Conservation (phyloP, 352 stramenopile genomes). For the Globisporangium spinosum region DNA sequence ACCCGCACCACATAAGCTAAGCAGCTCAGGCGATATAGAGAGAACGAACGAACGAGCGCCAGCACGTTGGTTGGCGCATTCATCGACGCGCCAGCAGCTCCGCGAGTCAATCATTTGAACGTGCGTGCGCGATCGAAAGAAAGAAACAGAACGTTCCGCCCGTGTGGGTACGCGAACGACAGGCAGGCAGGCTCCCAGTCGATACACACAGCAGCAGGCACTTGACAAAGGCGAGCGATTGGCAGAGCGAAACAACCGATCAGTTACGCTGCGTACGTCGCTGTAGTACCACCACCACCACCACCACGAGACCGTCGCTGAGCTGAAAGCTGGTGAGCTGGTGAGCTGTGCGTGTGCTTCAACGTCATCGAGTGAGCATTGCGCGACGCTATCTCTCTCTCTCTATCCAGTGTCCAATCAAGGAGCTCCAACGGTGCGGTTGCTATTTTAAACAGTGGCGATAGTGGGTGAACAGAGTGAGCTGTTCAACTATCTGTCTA, state of each 20-base stretch:
- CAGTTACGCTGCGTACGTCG: background rate
- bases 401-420: background rate
- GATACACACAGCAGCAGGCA: background rate
- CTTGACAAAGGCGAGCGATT: background rate
- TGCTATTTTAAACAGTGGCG: constrained; percentile 6
- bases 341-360: background rate
- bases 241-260: background rate
- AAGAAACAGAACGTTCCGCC: background rate
- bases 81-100: constrained; percentile 5
- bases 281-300: background rate
- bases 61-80: background rate
- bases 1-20: background rate
- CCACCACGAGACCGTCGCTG: background rate
- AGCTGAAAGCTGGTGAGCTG: background rate
- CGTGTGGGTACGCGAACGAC: background rate
- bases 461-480: background rate
- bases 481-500: background rate
- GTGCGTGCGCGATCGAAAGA: background rate
- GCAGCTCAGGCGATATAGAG: constrained; percentile 7
- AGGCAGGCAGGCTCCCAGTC: background rate
- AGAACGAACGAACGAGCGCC: background rate
- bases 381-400: background rate
- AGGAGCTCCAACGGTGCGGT: background rate
- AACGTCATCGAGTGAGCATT: background rate
- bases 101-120: background rate